phyloP scores from a whole-genome alignment of 2,329 filamentous ascomycete species.

The Metarhizium rileyi region DNA sequence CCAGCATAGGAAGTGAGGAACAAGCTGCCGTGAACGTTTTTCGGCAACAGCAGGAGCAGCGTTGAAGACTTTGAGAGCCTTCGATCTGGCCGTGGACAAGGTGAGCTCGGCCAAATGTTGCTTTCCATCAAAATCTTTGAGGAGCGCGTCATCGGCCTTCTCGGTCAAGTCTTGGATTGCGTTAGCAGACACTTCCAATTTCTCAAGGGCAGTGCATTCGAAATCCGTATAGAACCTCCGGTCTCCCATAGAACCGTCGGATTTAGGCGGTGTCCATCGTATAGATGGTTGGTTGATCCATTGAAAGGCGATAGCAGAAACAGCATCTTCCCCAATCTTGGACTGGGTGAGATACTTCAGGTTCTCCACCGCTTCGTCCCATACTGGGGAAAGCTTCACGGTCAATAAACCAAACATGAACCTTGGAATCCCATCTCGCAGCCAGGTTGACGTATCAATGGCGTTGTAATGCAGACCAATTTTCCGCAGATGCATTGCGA shows the following conservation, averaged over 20 bases:
- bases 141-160: conserved; percentile 47
- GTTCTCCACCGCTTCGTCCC: conserved; percentile 72
- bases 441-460: conserved; percentile 49
- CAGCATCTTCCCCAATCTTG: conserved; percentile 60
- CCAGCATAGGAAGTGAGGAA: conserved; percentile 82
- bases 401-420: conserved; percentile 88
- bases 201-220: conserved; percentile 67
- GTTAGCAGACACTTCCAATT: conserved; percentile 42
- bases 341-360: conserved; percentile 65
- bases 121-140: conserved; percentile 52
- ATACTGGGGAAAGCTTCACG: conserved; percentile 72
- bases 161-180: conserved; percentile 43
- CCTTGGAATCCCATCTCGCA: conserved; percentile 62
- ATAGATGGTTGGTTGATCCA: conserved; percentile 60
- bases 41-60: conserved; percentile 70
- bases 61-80: conserved; percentile 70
- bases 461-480: conserved; percentile 56
- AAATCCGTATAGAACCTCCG: conserved; percentile 57
- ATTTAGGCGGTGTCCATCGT: conserved; percentile 37
- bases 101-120: conserved; percentile 45
- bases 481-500: conserved; percentile 80
- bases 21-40: conserved; percentile 71
- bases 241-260: conserved; percentile 23
- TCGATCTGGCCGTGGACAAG: conserved; percentile 53
- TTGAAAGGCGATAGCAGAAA: conserved; percentile 63